A percentile compares a stretch with the other conserved stretches of the same genome.
phyloP scores from a whole-genome alignment of 176 grass and related monocot species.

The Musa acuminata region DNA sequence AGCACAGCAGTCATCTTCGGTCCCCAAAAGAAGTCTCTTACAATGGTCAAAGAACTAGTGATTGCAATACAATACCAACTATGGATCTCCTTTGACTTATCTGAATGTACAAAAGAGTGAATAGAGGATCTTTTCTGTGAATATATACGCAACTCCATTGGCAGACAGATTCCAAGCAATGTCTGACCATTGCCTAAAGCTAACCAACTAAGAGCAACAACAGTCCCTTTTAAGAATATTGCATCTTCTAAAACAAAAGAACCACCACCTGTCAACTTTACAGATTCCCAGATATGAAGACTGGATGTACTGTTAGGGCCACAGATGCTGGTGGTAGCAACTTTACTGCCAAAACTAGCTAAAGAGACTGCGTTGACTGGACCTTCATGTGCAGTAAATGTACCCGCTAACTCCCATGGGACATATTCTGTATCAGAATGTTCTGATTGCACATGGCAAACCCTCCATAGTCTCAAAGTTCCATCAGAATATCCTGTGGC shows the following conservation, averaged over 20 bases:
- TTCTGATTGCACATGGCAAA: constrained; percentile 26
- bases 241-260: constrained; percentile 65
- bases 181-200: constrained; percentile 67
- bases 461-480: constrained; percentile 72
- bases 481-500: constrained; percentile 76
- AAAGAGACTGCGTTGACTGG: constrained; percentile 45
- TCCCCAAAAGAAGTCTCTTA: constrained; percentile 71
- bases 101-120: constrained; percentile 37
- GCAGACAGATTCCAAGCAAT: constrained; percentile 58
- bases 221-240: constrained; percentile 37
- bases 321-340: constrained; percentile 55
- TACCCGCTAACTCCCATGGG: constrained; percentile 68
- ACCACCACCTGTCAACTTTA: constrained; percentile 49
- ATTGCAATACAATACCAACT: constrained; percentile 79
- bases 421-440: constrained; percentile 31
- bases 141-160: constrained; percentile 79
- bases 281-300: constrained; percentile 78
- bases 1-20: constrained; percentile 63
- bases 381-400: constrained; percentile 48
- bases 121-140: constrained; percentile 42
- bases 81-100: constrained; percentile 38
- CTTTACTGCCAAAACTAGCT: constrained; percentile 52
- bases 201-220: constrained; percentile 75
- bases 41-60: constrained; percentile 43
- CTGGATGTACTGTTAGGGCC: constrained; percentile 25